These are phyloP conservation scores for Dalechampia spathulata DNA, from an alignment of 441 rosid genomes.

Conservation along the genomic window DNA sequence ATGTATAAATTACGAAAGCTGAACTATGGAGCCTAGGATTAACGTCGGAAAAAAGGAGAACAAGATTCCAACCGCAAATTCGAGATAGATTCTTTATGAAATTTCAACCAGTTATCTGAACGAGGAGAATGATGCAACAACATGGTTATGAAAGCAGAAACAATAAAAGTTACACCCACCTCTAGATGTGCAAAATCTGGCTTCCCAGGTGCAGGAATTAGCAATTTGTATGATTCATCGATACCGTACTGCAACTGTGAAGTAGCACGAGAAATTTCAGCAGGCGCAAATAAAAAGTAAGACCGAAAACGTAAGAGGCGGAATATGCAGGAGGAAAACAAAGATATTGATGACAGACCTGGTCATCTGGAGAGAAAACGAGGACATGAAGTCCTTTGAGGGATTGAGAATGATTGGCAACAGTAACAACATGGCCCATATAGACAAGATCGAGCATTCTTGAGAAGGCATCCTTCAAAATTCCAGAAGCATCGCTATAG, in stretches of 20 bases:
- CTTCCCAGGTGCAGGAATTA: constrained; percentile 36
- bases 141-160: neutral
- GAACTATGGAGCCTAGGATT: too few species aligned
- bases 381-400: constrained; percentile 38
- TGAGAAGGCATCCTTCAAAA: constrained; percentile 46
- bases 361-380: constrained; percentile 28
- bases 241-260: constrained; percentile 51
- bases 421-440: constrained; percentile 32
- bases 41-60: too few species aligned
- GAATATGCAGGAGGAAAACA: too few species aligned
- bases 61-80: too few species aligned
- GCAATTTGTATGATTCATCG: constrained; percentile 60
- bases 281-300: too few species aligned
- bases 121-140: too few species aligned
- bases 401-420: constrained; percentile 17
- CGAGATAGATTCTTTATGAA: too few species aligned
- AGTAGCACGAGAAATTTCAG: too few species aligned
- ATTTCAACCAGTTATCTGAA: too few species aligned
- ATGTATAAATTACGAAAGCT: too few species aligned
- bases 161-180: constrained; percentile 25
- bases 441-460: constrained; percentile 37
- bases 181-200: constrained; percentile 45
- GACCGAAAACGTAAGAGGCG: too few species aligned
- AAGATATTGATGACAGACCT: constrained; percentile 16
- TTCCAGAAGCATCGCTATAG: constrained; percentile 31